Base-by-base conservation (phyloP, 1,139 yeast species). In the Lodderomyces pseudojiufengensis region DNA sequence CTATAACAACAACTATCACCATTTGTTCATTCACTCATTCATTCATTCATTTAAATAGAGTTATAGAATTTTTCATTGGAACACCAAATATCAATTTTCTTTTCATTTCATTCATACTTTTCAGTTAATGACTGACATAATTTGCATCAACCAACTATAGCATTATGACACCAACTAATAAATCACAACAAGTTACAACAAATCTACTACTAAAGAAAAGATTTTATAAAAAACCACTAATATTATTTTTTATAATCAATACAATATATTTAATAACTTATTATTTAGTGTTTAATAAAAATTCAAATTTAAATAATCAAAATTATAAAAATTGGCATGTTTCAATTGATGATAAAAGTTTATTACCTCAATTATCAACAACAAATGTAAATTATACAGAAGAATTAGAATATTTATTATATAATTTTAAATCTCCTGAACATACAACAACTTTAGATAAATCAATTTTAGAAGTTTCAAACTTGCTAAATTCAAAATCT, bases 321-420 rank as follows among this genome's bases (percentile, higher is more conserved):
- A 23, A 11, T 4, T 16, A 18, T 4, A 9, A 27, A 5, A n/a
- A 9, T 10, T 23, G 35, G 21, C 35, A 37, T 28, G 23, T 40
- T 9, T 23, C 33, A 1, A 28, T 31, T 4, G 39, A 40, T 24
- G 36, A 34, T n/a, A 27, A 20, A 7, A 26, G 28, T 12, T 25
- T 27, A 15, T 26, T 37, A 29, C 40, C 43, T 3, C 38, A 40
- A 22, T 15, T 32, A 12, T 28, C 43, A 7, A 40, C 36, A 7
- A 30, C 43, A 8, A 33, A 40, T 26, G 33, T 34, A 21, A 36
- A 41, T 23, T 41, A 41, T 27, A 30, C 38, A 3, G 21, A 30
- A 18, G 34, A 36, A 28, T 25, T 41, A 10, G 32, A 34, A 5
- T 31, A 36, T 10, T 29, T 41, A 16, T 18, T 41, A 12, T 18